Percentiles rank a stretch among this genome's conserved stretches.
Conservation (phyloP, 176 grass and related monocot genomes). For the Oryza coarctata region DNA sequence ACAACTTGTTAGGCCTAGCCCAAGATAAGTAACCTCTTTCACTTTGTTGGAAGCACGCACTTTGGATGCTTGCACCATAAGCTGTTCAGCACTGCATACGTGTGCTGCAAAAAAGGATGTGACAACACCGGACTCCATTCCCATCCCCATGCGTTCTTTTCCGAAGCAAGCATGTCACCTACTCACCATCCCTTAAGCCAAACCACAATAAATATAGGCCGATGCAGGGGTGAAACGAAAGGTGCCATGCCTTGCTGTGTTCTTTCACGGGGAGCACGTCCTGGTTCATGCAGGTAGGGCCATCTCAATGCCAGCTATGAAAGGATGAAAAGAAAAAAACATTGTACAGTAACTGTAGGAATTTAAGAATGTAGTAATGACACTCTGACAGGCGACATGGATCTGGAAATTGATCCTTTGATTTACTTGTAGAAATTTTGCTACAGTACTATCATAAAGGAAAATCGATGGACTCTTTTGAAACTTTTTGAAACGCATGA, state of each 20-base stretch:
- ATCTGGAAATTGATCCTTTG: background rate
- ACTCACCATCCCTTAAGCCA: constrained; percentile 13
- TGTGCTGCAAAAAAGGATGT: constrained; percentile 22
- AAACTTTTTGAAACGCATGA: no score
- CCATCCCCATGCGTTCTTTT: constrained; percentile 8
- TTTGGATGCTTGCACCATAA: constrained; percentile 21
- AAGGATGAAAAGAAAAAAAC: background rate
- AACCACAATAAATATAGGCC: background rate
- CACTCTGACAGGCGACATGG: background rate
- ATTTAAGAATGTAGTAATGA: background rate
- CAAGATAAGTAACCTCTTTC: background rate
- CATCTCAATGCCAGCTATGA: background rate
- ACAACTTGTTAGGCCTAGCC: background rate
- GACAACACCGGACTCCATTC: constrained; percentile 22
- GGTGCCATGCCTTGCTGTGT: constrained; percentile 22
- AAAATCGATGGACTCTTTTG: no score
- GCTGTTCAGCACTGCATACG: background rate
- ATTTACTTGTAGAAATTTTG: background rate
- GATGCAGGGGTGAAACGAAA: background rate
- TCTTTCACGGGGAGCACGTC: constrained; percentile 13
- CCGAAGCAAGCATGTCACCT: constrained; percentile 29
- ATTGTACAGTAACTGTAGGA: background rate
- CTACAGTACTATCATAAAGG: no score
- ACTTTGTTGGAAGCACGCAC: constrained; percentile 17
- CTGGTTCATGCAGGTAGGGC: background rate